Conservation (phyloP, 768 basidiomycete genomes). For the Suillus sp. region DNA sequence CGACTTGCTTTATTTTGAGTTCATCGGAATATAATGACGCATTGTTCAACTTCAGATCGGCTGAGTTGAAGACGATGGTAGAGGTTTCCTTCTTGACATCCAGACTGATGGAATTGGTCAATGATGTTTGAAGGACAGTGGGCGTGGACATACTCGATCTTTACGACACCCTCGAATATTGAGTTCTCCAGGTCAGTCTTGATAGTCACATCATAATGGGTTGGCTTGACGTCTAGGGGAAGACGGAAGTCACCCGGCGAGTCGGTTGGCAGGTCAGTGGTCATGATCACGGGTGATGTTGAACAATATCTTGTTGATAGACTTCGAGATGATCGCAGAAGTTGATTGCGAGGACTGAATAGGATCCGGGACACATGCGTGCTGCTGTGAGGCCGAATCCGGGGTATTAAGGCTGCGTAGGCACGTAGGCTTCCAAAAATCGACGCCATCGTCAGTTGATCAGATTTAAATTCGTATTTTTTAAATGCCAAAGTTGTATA, state of each 20-base stretch:
- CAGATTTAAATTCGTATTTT: too few relatives aligned
- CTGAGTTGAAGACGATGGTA: conserved; percentile 64
- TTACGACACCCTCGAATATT: conserved; percentile 75
- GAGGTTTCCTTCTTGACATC: conserved; percentile 64
- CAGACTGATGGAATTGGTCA: conserved; percentile 45
- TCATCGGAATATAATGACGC: conserved; percentile 59
- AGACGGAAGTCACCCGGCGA: conserved; percentile 48
- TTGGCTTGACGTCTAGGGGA: conserved; percentile 65
- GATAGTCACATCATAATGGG: conserved; percentile 78
- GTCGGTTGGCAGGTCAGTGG: conserved; percentile 11
- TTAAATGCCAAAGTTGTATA: too few relatives aligned
- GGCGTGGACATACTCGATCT: conserved; percentile 54
- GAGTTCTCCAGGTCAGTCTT: conserved; percentile 81
- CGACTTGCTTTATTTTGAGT: conserved; percentile 48
- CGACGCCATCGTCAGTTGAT: conserved; percentile 16
- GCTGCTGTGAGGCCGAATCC: conserved; percentile 2
- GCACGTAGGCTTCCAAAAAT: conserved; percentile 14
- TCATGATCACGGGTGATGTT: conserved; percentile 20
- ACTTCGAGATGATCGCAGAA: conserved; percentile 2
- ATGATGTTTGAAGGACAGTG: conserved; percentile 1
- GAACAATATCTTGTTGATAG: conserved; percentile 12
- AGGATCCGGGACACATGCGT: not conserved
- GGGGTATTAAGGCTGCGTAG: conserved; percentile 5
- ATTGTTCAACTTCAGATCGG: conserved; percentile 57
- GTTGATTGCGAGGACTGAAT: conserved; percentile 6